Evolutionary conservation across 2,329 filamentous ascomycete species (phyloP).

Genomic region (Emergomyces orientalis): DNA sequence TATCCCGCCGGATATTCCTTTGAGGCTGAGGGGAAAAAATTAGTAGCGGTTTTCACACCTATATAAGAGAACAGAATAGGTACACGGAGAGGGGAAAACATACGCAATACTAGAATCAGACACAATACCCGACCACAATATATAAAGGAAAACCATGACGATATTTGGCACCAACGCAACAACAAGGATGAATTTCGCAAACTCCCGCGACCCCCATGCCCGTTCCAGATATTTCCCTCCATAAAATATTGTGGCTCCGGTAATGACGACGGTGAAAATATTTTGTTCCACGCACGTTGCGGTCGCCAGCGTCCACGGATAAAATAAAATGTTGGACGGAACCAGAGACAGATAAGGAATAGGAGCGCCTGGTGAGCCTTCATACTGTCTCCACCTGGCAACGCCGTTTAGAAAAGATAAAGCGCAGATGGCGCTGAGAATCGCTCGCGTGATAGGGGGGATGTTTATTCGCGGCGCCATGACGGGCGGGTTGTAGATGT

Average conservation of each 20-base stretch:
- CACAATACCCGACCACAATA: constrained; percentile 61
- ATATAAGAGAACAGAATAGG: background rate
- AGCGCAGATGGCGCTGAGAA: constrained; percentile 63
- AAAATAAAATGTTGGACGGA: constrained; percentile 71
- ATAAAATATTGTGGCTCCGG: constrained; percentile 72
- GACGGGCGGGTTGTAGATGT: constrained; percentile 28
- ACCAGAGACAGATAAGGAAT: constrained; percentile 83
- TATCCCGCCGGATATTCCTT: constrained; percentile 78
- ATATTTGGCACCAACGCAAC: constrained; percentile 72
- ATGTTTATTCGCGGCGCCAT: constrained; percentile 83
- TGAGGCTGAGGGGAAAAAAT: constrained; percentile 49
- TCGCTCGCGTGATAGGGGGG: constrained; percentile 76
- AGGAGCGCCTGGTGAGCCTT: constrained; percentile 34
- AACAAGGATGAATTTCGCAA: constrained; percentile 79
- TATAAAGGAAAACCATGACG: constrained; percentile 61
- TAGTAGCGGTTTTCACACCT: background rate
- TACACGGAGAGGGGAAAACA: constrained; percentile 11
- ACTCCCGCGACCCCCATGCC: constrained; percentile 86
- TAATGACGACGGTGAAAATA: constrained; percentile 72
- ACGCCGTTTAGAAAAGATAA: constrained; percentile 74
- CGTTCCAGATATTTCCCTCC: constrained; percentile 91
- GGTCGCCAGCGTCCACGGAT: constrained; percentile 86
- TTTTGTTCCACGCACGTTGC: constrained; percentile 89
- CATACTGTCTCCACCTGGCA: constrained; percentile 53
- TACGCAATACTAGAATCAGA: constrained; percentile 32